These are phyloP conservation scores for Lentinula aciculospora DNA, from an alignment of 768 basidiomycete species.

Conservation along the genomic window DNA sequence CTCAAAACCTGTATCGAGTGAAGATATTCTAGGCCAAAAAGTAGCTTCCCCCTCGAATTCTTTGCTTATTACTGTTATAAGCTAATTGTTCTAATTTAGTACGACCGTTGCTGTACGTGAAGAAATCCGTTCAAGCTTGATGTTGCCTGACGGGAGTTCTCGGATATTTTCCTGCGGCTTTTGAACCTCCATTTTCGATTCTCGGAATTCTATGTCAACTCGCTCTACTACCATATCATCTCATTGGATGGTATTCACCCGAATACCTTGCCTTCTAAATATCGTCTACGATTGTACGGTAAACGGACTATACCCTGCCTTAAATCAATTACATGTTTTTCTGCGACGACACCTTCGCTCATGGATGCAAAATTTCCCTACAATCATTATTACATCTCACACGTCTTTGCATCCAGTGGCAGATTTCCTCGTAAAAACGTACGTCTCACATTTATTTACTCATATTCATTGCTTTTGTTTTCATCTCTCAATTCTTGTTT, in stretches of 20 bases:
- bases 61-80: not conserved
- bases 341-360: too few relatives aligned
- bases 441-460: conserved; percentile 19
- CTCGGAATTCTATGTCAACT: not conserved
- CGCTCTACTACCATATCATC: not conserved
- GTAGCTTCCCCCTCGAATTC: conserved; percentile 30
- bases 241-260: not conserved
- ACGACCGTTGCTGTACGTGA: conserved; percentile 80
- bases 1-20: conserved; percentile 71
- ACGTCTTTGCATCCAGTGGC: conserved; percentile 51
- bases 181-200: not conserved
- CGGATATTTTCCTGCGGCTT: not conserved
- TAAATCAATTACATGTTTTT: too few relatives aligned
- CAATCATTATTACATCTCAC: too few relatives aligned
- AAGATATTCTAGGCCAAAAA: conserved; percentile 89
- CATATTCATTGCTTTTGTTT: not conserved
- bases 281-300: too few relatives aligned
- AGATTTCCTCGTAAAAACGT: conserved; percentile 86
- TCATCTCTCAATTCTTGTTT: not conserved
- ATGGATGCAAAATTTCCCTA: too few relatives aligned
- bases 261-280: not conserved
- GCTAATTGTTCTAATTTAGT: conserved; percentile 33
- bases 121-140: conserved; percentile 15
- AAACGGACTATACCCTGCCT: too few relatives aligned
- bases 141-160: conserved; percentile 13